Conservation (phyloP, 163 green algal genomes). For the Coccomyxa subellipsoidea region DNA sequence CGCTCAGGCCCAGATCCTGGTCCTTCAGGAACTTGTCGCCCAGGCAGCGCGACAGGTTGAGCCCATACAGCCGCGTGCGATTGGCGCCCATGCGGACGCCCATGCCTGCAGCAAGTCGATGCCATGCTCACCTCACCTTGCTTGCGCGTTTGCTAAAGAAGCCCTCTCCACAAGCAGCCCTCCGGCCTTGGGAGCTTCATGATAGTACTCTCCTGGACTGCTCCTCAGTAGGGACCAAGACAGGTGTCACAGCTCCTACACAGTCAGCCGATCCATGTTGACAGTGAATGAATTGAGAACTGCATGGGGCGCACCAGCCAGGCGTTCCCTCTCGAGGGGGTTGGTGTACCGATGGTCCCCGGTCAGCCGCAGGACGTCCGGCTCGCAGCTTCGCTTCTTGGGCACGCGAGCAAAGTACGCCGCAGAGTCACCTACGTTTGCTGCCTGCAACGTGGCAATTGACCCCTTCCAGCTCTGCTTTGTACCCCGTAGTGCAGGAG, state of each 20-base stretch:
- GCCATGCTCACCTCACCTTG: too few species aligned
- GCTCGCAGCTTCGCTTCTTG: background rate
- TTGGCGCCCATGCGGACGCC: slow-evolving; percentile 33
- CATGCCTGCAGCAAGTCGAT: slow-evolving; percentile 6
- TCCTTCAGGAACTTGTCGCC: slow-evolving; percentile 75
- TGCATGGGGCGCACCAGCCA: slow-evolving; percentile 41
- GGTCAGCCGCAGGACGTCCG: slow-evolving; percentile 12
- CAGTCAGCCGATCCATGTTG: too few species aligned
- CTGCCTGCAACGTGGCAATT: slow-evolving; percentile 50
- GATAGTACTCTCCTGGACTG: too few species aligned
- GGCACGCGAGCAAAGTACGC: slow-evolving; percentile 43
- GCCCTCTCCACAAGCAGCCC: too few species aligned
- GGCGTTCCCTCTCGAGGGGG: slow-evolving; percentile 53
- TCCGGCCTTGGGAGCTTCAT: too few species aligned
- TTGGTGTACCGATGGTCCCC: slow-evolving; percentile 41
- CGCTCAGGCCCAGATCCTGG: slow-evolving; percentile 74
- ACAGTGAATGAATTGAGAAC: too few species aligned
- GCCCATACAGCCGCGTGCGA: slow-evolving; percentile 67
- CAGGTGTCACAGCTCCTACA: too few species aligned
- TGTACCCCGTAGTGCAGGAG: too few species aligned
- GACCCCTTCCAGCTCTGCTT: too few species aligned
- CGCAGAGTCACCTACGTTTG: slow-evolving; percentile 81
- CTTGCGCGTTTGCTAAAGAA: too few species aligned
- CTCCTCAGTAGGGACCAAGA: too few species aligned
- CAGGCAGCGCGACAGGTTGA: slow-evolving; percentile 80